Evolutionary conservation across 2,329 filamentous ascomycete species (phyloP), one percentile per base, ranked within the genome.

Genomic region (Colletotrichum coccodes): DNA sequence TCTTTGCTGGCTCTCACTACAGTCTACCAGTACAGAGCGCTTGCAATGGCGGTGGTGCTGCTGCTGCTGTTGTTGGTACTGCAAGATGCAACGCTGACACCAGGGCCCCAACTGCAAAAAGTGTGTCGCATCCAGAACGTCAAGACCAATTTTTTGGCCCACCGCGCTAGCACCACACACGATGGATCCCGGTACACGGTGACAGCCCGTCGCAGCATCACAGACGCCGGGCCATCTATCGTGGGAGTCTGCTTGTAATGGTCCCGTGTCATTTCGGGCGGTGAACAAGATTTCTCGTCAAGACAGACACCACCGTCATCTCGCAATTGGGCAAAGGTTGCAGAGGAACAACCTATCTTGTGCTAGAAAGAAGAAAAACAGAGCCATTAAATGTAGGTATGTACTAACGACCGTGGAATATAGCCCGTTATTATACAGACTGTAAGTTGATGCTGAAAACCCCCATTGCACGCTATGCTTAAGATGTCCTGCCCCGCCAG

Each of bases 401-500:
- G 66, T 68, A 65, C 60, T 70, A 72, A 69, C 70, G 68, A 72
- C 64, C 58, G 68, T 71, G 68, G 65, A 70, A 63, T 68, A 63
- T 72, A 71, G 65, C 59, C 68, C 62, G 60, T 60, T 72, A 70
- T 71, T 69, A 72, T 72, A 72, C 70, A 72, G 71, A 72, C 59
- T 71, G 66, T 58, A 70, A 71, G 70, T 53, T 71, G 67, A 72
- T 73, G 70, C 70, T 72, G 65, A 72, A 66, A 72, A 72, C 74
- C 70, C 70, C 64, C 64, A 68, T 65, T 71, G 65, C 64, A 71
- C 70, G 76, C 76, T 77, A 77, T 76, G 76, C 75, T 76, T 64
- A 71, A 74, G 73, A 74, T 76, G 73, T 63, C 64, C 57, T 61
- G 67, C 67, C 57, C 64, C 58, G 57, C 62, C 66, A 60, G 66